Evolutionary conservation across 306 rosid species (phyloP), one percentile per base, ranked within the genome.

Genomic region (Cajanus cajan): DNA sequence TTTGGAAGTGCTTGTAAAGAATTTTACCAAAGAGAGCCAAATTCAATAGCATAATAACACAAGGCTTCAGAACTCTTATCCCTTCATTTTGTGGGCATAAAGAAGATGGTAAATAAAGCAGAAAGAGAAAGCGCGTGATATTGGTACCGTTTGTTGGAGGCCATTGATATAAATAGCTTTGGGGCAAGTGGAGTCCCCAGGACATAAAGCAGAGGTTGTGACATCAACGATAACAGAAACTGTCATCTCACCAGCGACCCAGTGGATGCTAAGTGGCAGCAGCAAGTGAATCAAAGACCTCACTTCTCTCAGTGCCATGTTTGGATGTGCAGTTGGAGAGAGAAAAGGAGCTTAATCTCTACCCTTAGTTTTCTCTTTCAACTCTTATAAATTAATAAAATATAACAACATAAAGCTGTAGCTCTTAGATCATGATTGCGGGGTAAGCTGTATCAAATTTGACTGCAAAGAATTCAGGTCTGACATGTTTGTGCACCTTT

Each of bases 171-270:
- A 93, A 47, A 93, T 89, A 25, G 88, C 90, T 84, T 88, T 79
- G 16, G 93, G 77, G 61, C 98, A 93, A 80, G 94, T 84, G 9
- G 87, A 73, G 1, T 83, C 31, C 0, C 31, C 71, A 9, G 94
- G 90, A 31, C 98, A 93, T 0, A 93, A 73, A 62, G 94, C 94
- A 6, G 78, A 8, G 21, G 90, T 85, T 31, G 88, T 84, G 68
- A 93, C 88, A 84, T 93, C 98, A 80, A 93, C 96, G 15, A 93
- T 87, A 64, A 93, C 96, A 7, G 98, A 91, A 45, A 91, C 91
- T 4, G 98, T 90, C 93, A 93, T 90, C 84, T 93, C 98, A 36
- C 89, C 93, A 52, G 98, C 93, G 13, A 93, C 22, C 90, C 94
- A 91, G n/a, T 93, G 98, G 37, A 91, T 66, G 76, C 88, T 82